Conservation (phyloP, 202 grass and related monocot species). For the Panicum virgatum region DNA sequence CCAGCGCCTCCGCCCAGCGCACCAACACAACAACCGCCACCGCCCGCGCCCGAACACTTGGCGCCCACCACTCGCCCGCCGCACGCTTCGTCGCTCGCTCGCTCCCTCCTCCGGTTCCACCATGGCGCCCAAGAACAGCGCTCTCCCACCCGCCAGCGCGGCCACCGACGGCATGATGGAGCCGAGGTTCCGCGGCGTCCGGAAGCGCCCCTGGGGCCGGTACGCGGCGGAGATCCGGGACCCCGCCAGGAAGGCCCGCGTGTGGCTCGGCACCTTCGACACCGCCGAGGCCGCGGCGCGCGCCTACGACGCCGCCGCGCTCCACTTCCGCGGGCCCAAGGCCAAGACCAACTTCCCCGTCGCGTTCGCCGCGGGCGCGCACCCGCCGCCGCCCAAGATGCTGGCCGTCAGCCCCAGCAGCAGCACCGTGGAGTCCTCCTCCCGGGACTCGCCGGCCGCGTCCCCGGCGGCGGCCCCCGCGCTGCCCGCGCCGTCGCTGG, state of each 20-base stretch:
- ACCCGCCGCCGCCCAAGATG: constrained; percentile 10
- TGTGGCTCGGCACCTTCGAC: constrained; percentile 98
- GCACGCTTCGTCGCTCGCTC: neutral
- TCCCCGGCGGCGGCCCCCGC: constrained; percentile 17
- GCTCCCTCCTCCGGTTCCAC: neutral
- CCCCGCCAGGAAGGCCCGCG: constrained; percentile 66
- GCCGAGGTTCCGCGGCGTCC: constrained; percentile 72
- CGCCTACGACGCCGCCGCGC: constrained; percentile 81
- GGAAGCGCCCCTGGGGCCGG: constrained; percentile 81
- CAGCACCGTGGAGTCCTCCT: constrained; percentile 77
- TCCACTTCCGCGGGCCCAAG: constrained; percentile 80
- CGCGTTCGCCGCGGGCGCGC: neutral
- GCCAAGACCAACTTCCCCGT: constrained; percentile 86
- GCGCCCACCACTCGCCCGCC: neutral
- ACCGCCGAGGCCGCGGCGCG: constrained; percentile 86
- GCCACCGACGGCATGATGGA: constrained; percentile 41
- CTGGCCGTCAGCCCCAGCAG: constrained; percentile 50
- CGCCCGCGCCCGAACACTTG: constrained; percentile 14
- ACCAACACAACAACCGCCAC: neutral
- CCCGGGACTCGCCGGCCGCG: constrained; percentile 45
- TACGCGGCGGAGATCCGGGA: constrained; percentile 92
- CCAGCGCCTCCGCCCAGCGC: neutral
- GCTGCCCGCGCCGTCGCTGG: constrained; percentile 38
- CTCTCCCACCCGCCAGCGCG: neutral
- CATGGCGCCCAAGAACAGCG: constrained; percentile 64